phyloP scores from a whole-genome alignment of 1,284 basidiomycete genomes.

The Apiotrichum montevideense region DNA sequence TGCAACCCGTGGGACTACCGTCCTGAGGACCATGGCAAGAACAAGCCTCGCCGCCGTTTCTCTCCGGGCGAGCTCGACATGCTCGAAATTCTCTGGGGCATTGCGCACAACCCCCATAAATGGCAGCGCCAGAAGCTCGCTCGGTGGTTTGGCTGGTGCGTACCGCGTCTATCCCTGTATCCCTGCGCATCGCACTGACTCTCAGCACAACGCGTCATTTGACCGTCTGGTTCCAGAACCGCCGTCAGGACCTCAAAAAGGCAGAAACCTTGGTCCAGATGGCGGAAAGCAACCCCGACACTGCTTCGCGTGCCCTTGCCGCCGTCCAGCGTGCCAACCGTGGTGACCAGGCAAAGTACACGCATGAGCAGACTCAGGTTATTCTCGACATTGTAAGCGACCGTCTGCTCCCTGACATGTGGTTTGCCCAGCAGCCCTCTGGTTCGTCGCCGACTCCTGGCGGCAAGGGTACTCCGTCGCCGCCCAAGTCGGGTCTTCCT shows the following conservation, averaged over 20 bases:
- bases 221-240: conserved; percentile 24
- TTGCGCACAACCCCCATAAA: conserved; percentile 22
- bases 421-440: conserved; percentile 15
- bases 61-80: conserved; percentile 21
- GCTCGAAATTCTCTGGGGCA: conserved; percentile 22
- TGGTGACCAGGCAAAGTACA: conserved; percentile 17
- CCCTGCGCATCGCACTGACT: neutral
- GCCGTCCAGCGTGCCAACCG: conserved; percentile 19
- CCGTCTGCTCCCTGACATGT: conserved; percentile 17
- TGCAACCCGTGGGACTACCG: conserved; percentile 24
- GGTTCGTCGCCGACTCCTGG: conserved; percentile 17
- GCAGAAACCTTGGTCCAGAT: conserved; percentile 15
- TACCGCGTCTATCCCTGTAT: neutral
- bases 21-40: conserved; percentile 20
- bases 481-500: neutral
- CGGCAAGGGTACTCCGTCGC: conserved; percentile 3
- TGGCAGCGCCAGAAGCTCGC: conserved; percentile 24
- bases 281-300: conserved; percentile 19
- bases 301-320: conserved; percentile 16
- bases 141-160: conserved; percentile 25
- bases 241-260: conserved; percentile 23
- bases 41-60: conserved; percentile 21
- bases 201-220: conserved; percentile 19
- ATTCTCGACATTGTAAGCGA: conserved; percentile 22
- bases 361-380: conserved; percentile 13